Evolutionary conservation across 2,329 filamentous ascomycete genomes (phyloP).

Genomic region (Aspergillus alliaceus): DNA sequence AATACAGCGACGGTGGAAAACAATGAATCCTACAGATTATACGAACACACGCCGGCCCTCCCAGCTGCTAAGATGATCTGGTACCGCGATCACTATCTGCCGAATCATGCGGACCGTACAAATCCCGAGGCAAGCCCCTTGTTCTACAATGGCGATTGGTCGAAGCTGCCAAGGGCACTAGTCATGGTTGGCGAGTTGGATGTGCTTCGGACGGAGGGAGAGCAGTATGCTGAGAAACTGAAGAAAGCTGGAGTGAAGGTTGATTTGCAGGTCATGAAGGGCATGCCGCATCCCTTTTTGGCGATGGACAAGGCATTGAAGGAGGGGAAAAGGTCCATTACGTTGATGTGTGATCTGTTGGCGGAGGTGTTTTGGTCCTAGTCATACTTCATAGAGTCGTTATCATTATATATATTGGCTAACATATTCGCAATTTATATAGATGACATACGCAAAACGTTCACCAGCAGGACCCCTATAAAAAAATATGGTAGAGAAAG

Average conservation of each 20-base stretch:
- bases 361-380: slow-evolving; percentile 31
- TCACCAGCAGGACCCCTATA: no score
- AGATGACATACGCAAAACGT: not conserved
- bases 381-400: not conserved
- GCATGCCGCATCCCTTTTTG: slow-evolving; percentile 60
- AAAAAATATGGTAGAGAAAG: not conserved
- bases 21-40: slow-evolving; percentile 52
- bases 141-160: slow-evolving; percentile 53
- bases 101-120: slow-evolving; percentile 45
- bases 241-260: slow-evolving; percentile 48
- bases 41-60: slow-evolving; percentile 53
- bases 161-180: slow-evolving; percentile 50
- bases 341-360: slow-evolving; percentile 42
- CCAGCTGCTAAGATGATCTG: slow-evolving; percentile 60
- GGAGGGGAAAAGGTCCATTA: slow-evolving; percentile 54
- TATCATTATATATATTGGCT: not conserved
- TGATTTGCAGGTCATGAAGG: slow-evolving; percentile 52
- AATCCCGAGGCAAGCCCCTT: slow-evolving; percentile 57
- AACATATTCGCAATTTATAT: not conserved
- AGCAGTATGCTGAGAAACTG: slow-evolving; percentile 53
- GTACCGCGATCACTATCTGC: slow-evolving; percentile 61
- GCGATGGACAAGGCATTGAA: slow-evolving; percentile 58
- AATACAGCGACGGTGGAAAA: slow-evolving; percentile 53
- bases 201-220: slow-evolving; percentile 56
- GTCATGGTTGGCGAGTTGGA: slow-evolving; percentile 58